phyloP scores from a whole-genome alignment of 345 rosid species.

The Hirschfeldia incana region DNA sequence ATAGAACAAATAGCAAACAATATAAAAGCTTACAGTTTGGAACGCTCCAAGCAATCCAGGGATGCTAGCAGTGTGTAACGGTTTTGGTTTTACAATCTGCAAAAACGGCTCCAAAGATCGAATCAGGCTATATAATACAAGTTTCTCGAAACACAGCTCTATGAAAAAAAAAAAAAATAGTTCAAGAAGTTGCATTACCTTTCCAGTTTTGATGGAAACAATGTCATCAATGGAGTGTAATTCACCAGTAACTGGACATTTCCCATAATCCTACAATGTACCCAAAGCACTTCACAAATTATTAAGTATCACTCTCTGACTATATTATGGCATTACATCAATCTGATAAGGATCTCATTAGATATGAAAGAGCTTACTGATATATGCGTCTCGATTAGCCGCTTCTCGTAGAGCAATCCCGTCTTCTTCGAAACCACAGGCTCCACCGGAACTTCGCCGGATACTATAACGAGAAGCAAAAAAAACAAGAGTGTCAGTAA shows the following conservation, averaged over 20 bases:
- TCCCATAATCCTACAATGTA: slow-evolving; percentile 72
- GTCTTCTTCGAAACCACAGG: slow-evolving; percentile 84
- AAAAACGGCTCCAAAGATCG: neutral
- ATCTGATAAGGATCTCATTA: neutral
- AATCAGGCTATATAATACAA: neutral
- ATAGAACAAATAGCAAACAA: neutral
- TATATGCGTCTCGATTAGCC: slow-evolving; percentile 85
- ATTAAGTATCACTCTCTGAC: neutral
- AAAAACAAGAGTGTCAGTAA: neutral
- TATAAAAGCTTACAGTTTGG: slow-evolving; percentile 64
- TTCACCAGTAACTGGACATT: slow-evolving; percentile 91
- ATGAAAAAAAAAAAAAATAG: neutral
- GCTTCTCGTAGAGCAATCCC: slow-evolving; percentile 86
- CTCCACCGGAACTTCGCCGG: slow-evolving; percentile 98
- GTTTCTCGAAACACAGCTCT: slow-evolving; percentile 8
- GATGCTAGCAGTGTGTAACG: slow-evolving; percentile 85
- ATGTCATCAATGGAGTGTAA: slow-evolving; percentile 71
- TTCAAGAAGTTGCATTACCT: slow-evolving; percentile 46
- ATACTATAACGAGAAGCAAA: slow-evolving; percentile 49
- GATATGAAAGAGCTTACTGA: slow-evolving; percentile 43
- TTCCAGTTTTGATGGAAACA: slow-evolving; percentile 71
- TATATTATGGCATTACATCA: neutral
- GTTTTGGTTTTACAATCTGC: slow-evolving; percentile 89
- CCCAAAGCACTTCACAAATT: neutral
- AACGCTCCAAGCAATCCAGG: slow-evolving; percentile 95